These are phyloP conservation scores for Aspergillus puulaauensis DNA, from an alignment of 2,329 filamentous ascomycete species.

Conservation along the genomic window DNA sequence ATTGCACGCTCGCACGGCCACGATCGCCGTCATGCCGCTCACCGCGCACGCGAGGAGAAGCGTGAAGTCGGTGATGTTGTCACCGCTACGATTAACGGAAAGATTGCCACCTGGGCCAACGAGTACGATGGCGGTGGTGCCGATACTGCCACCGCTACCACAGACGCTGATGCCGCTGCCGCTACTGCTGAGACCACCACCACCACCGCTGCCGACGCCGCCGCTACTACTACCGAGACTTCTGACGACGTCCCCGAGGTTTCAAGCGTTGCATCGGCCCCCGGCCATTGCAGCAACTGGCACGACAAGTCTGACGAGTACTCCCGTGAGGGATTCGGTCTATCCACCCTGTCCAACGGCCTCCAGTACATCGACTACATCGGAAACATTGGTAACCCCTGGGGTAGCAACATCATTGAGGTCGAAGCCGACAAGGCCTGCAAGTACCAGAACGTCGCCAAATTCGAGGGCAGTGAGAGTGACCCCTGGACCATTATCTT, in stretches of 20 bases:
- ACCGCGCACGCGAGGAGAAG: conserved; percentile 29
- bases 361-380: conserved; percentile 26
- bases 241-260: conserved; percentile 12
- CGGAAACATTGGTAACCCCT: conserved; percentile 39
- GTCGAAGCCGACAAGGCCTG: conserved; percentile 31
- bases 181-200: conserved; percentile 13
- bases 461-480: conserved; percentile 30
- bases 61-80: conserved; percentile 35
- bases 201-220: conserved; percentile 10
- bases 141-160: conserved; percentile 18
- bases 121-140: conserved; percentile 29
- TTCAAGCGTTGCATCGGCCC: conserved; percentile 10
- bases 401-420: conserved; percentile 43
- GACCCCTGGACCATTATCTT: conserved; percentile 38
- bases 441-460: conserved; percentile 38
- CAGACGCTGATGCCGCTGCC: conserved; percentile 11
- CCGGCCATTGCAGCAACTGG: conserved; percentile 23
- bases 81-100: conserved; percentile 34
- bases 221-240: conserved; percentile 16
- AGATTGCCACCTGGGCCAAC: conserved; percentile 37
- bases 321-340: conserved; percentile 34
- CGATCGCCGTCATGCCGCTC: conserved; percentile 38
- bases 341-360: conserved; percentile 16
- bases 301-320: conserved; percentile 21
- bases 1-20: conserved; percentile 40